Percentiles rank a stretch among this genome's conserved stretches.
phyloP scores from a whole-genome alignment of 2,329 filamentous ascomycete genomes.

The Penicillium capsulatum region DNA sequence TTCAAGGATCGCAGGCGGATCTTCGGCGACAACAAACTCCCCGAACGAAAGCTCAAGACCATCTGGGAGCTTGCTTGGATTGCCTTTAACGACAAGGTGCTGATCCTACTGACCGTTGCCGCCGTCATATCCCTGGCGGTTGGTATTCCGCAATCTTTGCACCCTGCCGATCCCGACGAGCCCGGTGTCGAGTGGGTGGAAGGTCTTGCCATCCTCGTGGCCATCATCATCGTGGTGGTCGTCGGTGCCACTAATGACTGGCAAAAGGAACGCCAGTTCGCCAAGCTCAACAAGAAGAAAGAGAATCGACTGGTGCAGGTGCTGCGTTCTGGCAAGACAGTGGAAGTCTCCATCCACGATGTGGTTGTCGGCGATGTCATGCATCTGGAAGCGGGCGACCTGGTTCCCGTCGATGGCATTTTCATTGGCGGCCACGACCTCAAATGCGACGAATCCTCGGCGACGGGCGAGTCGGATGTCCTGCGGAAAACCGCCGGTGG shows the following conservation, averaged over 20 bases:
- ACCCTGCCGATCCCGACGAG: constrained; percentile 48
- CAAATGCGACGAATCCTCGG: constrained; percentile 69
- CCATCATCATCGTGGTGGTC: constrained; percentile 69
- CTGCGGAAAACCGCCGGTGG: constrained; percentile 63
- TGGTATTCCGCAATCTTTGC: constrained; percentile 67
- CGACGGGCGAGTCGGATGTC: constrained; percentile 71
- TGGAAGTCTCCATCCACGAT: constrained; percentile 66
- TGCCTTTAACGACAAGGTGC: constrained; percentile 75
- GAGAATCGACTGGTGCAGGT: constrained; percentile 71
- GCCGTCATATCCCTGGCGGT: constrained; percentile 70
- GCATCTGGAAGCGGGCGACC: constrained; percentile 67
- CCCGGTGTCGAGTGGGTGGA: constrained; percentile 74
- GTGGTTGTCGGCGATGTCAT: constrained; percentile 70
- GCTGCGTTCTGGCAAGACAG: constrained; percentile 66
- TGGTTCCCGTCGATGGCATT: constrained; percentile 68
- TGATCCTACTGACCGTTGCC: constrained; percentile 66
- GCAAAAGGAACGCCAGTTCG: constrained; percentile 77
- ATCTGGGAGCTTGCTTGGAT: constrained; percentile 71
- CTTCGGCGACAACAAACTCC: constrained; percentile 65
- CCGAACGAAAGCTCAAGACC: constrained; percentile 64
- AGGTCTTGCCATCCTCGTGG: constrained; percentile 72
- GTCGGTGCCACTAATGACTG: constrained; percentile 77
- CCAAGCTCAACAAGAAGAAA: constrained; percentile 75
- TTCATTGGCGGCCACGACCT: constrained; percentile 63
- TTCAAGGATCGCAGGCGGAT: constrained; percentile 65